Base-by-base conservation (phyloP, 208 protist species). In the Wallacemonas sp. region DNA sequence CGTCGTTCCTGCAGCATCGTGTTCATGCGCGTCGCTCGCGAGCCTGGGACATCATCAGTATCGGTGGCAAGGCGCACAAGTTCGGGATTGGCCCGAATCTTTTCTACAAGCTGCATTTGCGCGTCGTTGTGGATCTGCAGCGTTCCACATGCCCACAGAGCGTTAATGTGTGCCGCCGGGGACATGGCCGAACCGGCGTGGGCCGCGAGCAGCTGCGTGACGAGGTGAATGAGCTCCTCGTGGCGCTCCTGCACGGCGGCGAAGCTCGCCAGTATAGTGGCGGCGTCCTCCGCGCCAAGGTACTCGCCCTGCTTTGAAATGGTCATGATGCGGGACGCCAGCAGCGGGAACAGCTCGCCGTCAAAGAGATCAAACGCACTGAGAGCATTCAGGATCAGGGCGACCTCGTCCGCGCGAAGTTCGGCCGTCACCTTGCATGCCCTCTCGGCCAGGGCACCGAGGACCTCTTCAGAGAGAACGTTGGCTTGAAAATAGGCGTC, bases 291-390 rank as follows among this genome's bases (percentile, higher is more conserved):
- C 21, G 76, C 65, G 60, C 75, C 78, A 23, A 96, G 68, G 65
- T 85, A 87, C 29, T 57, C 76, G 30, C 72, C 80, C 63, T 88
- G 82, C 49, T 83, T 76, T 32, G 78, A 65, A 47, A 93, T 69
- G 19, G 74, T 78, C 16, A 80, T 58, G 30, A 94, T 56, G 11
- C 91, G 87, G 1, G 88, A 83, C 17, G 86, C 85, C 23, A 96
- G 83, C 47, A 96, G 73, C n/a, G 91, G 91, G 63, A 93, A 96
- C 19, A 96, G 73, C 61, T 96, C 88, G 11, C 73, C 91, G 57
- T 96, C 91, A 67, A 96, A 96, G 38, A 96, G 78, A 55, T 96
- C 91, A 62, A 96, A 93, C 33, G 78, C 65, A 62, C 80, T 89
- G 38, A 96, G 78, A 24, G 88, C 82, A 52, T 87, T 80, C 30